Percentiles rank a stretch among this genome's conserved stretches.
Evolutionary conservation across 495 filamentous ascomycete species (phyloP).

Genomic region (Annulohypoxylon nitens): DNA sequence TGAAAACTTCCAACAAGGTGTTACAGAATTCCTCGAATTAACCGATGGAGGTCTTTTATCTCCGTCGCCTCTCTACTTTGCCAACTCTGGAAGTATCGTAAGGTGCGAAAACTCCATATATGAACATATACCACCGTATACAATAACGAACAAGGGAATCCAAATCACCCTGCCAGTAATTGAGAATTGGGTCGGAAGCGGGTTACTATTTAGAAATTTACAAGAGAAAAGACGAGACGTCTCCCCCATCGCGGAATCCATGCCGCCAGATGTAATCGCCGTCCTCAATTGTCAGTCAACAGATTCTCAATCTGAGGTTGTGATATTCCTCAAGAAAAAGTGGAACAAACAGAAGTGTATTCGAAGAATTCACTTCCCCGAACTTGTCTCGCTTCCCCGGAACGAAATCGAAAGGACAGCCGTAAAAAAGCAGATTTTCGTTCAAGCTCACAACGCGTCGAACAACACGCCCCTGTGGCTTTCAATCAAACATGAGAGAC

Average conservation of each 20-base stretch:
- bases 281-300: background rate
- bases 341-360: background rate
- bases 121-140: background rate
- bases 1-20: background rate
- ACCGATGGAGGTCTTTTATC: background rate
- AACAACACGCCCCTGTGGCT: background rate
- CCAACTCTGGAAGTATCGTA: background rate
- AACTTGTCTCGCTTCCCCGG: background rate
- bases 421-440: background rate
- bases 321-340: background rate
- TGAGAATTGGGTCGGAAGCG: background rate
- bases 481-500: background rate
- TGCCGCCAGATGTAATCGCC: background rate
- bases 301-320: background rate
- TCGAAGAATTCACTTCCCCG: background rate
- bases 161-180: background rate
- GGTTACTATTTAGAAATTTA: background rate
- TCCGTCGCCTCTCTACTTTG: background rate
- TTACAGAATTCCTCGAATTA: background rate
- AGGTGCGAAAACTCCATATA: background rate
- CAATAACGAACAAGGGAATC: background rate
- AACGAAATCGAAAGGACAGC: background rate
- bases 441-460: background rate
- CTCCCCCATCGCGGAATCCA: background rate
- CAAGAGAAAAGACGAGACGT: background rate